Evolutionary conservation across 202 grass and related monocot species (phyloP), one percentile per base, ranked within the genome.

Genomic region (Schoenoplectus triqueter): DNA sequence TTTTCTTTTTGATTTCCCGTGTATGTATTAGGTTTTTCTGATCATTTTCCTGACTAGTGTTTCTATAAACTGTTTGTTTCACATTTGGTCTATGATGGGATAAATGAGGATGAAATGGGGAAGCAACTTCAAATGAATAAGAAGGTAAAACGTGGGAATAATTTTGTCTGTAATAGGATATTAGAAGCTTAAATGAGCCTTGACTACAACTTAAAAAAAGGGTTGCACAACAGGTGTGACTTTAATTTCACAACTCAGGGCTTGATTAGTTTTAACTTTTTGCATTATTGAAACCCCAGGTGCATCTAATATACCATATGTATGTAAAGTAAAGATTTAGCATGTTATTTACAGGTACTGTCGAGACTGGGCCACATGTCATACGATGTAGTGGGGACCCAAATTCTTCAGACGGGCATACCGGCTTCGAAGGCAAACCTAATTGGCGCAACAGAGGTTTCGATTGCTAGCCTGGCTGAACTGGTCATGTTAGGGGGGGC

Each of bases 361-460:
- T 99, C 96, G 59, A 87, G 93, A 84, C 62, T 99, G 66, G 96
- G 96, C 14, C 96, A 94, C 81, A 99, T 99, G 91, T 96, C 96
- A 76, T 99, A 99, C 77, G 96, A 99, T 82, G 91, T 95, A 73
- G 90, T 95, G 0, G 96, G 93, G 41, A 99, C 96, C 47, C 96
- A 99, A 84, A 99, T 99, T 7, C 88, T 99, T 76, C 96, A 99
- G 76, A 99, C 89, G 11, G 96, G 96, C 15, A 90, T 94, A 45
- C 93, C 93, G 10, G 81, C 89, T 69, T 89, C 91, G 41, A 99
- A 95, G 89, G 93, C 91, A 89, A 99, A 99, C 84, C 90, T 99
- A 75, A 99, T 99, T 0, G 96, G 93, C 60, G 83, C 90, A 64
- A 99, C 94, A 46, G 96, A 99, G 70, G 90, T 95, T 66, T 96